Evolutionary conservation across 2,329 filamentous ascomycete genomes (phyloP).

Genomic region (Passalora sequoiae): DNA sequence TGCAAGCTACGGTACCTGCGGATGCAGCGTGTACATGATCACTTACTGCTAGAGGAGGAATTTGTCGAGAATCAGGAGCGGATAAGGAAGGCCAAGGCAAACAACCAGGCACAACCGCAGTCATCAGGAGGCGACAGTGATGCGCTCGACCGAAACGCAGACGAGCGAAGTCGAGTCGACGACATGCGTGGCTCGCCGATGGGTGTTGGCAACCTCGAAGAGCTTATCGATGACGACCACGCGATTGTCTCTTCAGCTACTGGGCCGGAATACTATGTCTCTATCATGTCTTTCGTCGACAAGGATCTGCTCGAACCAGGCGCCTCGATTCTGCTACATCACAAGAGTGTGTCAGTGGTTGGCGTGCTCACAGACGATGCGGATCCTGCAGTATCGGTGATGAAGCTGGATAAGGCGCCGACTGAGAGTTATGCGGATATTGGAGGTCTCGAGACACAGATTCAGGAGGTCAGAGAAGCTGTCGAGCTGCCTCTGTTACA

Average conservation of each 20-base stretch:
- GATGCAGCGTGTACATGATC: conserved; percentile 98
- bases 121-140: conserved; percentile 63
- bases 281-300: conserved; percentile 99
- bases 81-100: conserved; percentile 83
- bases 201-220: conserved; percentile 95
- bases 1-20: conserved; percentile 95
- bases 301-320: conserved; percentile 96
- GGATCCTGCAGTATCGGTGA: conserved; percentile 91
- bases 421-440: conserved; percentile 99
- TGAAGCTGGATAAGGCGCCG: conserved; percentile 98
- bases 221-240: conserved; percentile 98
- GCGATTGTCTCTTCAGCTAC: conserved; percentile 97
- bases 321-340: conserved; percentile 88
- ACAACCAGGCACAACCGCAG: conserved; percentile 59
- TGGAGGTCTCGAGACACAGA: conserved; percentile 89
- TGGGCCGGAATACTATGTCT: conserved; percentile 97
- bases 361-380: conserved; percentile 95
- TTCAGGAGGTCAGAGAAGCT: conserved; percentile 95
- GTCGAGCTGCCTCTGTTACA: conserved; percentile 93
- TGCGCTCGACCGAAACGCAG: conserved; percentile 79
- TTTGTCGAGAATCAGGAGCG: conserved; percentile 99
- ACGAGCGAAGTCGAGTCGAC: conserved; percentile 90
- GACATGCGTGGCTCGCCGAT: conserved; percentile 98
- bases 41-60: conserved; percentile 92
- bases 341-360: conserved; percentile 97